Percentiles rank a stretch among this genome's conserved stretches.
These are phyloP conservation scores for Rosa persica DNA, from an alignment of 306 rosid genomes.

Conservation along the genomic window DNA sequence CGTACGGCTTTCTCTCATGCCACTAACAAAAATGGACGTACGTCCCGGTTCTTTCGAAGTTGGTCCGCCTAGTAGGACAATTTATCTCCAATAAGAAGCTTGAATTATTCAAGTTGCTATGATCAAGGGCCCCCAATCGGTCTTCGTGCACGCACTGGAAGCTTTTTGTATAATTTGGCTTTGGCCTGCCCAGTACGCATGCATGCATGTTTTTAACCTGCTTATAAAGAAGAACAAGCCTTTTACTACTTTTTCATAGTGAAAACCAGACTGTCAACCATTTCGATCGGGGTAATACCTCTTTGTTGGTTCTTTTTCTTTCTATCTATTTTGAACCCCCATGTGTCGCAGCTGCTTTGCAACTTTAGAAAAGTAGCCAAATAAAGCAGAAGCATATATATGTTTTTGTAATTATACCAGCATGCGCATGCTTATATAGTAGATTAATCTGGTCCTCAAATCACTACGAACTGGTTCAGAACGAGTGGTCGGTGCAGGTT, in stretches of 20 bases:
- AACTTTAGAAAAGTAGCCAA: not conserved
- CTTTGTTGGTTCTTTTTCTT: not conserved
- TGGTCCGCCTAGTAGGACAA: not conserved
- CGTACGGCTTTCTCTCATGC: not conserved
- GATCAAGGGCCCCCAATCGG: not conserved
- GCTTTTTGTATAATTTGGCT: not conserved
- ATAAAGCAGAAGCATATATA: not conserved
- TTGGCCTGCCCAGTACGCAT: not conserved
- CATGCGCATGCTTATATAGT: not conserved
- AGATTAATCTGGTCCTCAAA: not conserved
- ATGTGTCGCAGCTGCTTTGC: conserved; percentile 1
- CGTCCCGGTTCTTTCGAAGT: not conserved
- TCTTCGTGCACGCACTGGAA: not conserved
- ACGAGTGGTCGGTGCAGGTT: not conserved
- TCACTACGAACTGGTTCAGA: not conserved
- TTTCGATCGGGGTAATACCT: not conserved
- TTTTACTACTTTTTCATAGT: not conserved
- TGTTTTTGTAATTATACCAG: not conserved
- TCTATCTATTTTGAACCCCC: not conserved
- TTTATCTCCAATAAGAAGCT: no score
- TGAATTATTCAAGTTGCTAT: not conserved
- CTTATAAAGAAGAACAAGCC: not conserved
- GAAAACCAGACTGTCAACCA: conserved; percentile 11
- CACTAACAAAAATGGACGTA: not conserved
- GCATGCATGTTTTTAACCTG: not conserved